Percentiles rank a stretch among this genome's conserved stretches.
phyloP scores from a whole-genome alignment of 2,329 filamentous ascomycete species.

The Cladosporium sp. region DNA sequence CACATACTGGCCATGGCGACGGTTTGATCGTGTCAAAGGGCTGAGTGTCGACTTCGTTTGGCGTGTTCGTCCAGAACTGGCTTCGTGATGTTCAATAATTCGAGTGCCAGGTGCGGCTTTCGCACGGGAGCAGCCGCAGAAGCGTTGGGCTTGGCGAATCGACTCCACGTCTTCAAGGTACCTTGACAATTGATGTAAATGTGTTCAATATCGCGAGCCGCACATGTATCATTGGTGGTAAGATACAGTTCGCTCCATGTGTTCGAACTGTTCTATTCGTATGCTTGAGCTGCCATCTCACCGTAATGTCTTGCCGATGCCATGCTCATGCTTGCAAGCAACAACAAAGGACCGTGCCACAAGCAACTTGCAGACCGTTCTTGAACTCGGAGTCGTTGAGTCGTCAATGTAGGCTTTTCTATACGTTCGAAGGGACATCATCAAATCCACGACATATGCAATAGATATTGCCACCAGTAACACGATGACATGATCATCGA shows the following conservation, averaged over 20 bases:
- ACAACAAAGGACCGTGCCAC: not conserved
- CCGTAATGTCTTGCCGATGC: not conserved
- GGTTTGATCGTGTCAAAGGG: conserved; percentile 21
- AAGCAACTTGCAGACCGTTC: not conserved
- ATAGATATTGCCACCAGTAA: no score
- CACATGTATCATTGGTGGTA: not conserved
- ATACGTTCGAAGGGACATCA: not conserved
- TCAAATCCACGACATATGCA: not conserved
- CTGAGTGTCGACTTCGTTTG: conserved; percentile 21
- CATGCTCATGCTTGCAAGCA: not conserved
- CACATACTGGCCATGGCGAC: conserved; percentile 71
- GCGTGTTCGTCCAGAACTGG: conserved; percentile 13
- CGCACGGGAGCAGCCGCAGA: not conserved
- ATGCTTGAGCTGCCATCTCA: not conserved
- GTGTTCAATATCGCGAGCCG: not conserved
- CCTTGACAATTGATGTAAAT: not conserved
- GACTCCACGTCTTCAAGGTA: not conserved
- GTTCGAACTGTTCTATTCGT: not conserved
- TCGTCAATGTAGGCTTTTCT: not conserved
- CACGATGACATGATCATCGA: no score
- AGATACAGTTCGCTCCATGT: not conserved
- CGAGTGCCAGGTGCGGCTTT: conserved; percentile 1
- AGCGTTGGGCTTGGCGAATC: not conserved
- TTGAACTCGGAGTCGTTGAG: not conserved
- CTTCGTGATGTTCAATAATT: conserved; percentile 13